Evolutionary conservation across 1,284 basidiomycete genomes (phyloP).

Genomic region (Heterobasidion occidentale): DNA sequence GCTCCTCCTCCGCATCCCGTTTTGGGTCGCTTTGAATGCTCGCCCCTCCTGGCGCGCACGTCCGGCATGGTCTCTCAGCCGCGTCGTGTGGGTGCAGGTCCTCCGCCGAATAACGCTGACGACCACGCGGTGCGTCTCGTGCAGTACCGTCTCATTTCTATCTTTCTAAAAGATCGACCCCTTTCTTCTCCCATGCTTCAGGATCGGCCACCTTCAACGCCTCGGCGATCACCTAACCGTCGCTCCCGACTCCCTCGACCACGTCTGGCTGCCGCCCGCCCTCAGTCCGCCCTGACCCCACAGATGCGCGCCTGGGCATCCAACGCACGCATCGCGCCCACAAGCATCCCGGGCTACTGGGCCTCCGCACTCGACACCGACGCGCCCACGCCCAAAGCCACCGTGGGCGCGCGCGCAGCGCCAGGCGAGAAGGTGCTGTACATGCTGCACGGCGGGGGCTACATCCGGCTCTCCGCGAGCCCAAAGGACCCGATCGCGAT

Average conservation of each 20-base stretch:
- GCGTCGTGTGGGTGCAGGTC: constrained; percentile 2
- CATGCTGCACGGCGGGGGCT: constrained; percentile 21
- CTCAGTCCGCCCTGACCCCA: constrained; percentile 13
- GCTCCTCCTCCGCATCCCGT: constrained; percentile 14
- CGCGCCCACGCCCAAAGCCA: not conserved
- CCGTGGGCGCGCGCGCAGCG: constrained; percentile 16
- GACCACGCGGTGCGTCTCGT: constrained; percentile 1
- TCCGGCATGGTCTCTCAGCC: constrained; percentile 8
- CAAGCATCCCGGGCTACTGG: constrained; percentile 32
- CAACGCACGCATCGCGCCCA: constrained; percentile 17
- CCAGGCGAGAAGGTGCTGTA: constrained; percentile 27
- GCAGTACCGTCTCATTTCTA: not conserved
- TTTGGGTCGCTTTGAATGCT: constrained; percentile 11
- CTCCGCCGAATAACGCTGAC: constrained; percentile 1
- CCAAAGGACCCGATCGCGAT: constrained; percentile 17
- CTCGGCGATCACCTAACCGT: constrained; percentile 9
- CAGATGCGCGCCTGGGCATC: constrained; percentile 15
- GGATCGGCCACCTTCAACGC: constrained; percentile 5
- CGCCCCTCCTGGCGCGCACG: constrained; percentile 1
- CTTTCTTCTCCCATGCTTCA: not conserved
- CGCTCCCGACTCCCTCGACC: not conserved
- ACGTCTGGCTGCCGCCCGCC: constrained; percentile 7
- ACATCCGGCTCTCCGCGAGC: constrained; percentile 9
- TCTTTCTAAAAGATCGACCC: not conserved
- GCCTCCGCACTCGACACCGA: constrained; percentile 16